phyloP scores from a whole-genome alignment of 805 yeast genomes.

The Yarrowia hollandica region DNA sequence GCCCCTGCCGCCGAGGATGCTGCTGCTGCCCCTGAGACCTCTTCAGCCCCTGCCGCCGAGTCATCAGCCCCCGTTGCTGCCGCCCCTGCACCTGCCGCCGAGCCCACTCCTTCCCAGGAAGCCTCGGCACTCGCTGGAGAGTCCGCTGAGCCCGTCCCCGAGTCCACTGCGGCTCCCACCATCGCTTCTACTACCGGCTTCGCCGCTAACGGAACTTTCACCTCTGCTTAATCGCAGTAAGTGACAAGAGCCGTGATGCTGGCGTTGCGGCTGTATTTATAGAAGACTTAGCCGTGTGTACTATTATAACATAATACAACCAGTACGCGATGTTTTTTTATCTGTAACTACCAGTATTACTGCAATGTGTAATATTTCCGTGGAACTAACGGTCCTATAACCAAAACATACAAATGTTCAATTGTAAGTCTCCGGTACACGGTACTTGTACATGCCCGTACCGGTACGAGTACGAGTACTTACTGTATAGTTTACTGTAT shows the following conservation, averaged over 20 bases:
- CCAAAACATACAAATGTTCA: too few species aligned
- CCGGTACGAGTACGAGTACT: too few species aligned
- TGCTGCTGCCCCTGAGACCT: not conserved
- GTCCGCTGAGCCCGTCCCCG: not conserved
- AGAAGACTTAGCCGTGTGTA: not conserved
- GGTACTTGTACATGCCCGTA: too few species aligned
- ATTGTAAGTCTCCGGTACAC: too few species aligned
- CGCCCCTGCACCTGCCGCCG: not conserved
- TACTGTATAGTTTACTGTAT: too few species aligned
- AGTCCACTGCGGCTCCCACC: not conserved
- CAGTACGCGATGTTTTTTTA: not conserved
- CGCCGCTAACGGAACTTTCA: constrained; percentile 14
- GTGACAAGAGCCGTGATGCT: constrained; percentile 21
- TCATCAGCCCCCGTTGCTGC: not conserved
- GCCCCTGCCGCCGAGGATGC: not conserved
- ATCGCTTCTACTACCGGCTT: not conserved
- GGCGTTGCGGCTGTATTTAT: constrained; percentile 28
- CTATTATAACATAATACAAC: not conserved
- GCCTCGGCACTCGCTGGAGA: not conserved
- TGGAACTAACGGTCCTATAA: too few species aligned
- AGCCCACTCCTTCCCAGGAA: not conserved
- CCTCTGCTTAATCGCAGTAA: not conserved
- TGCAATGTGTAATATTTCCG: too few species aligned
- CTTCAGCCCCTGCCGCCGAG: not conserved
- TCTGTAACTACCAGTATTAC: too few species aligned